Evolutionary conservation across 371 early-diverging fungal genomes (phyloP).

Genomic region (Mucor sp.): DNA sequence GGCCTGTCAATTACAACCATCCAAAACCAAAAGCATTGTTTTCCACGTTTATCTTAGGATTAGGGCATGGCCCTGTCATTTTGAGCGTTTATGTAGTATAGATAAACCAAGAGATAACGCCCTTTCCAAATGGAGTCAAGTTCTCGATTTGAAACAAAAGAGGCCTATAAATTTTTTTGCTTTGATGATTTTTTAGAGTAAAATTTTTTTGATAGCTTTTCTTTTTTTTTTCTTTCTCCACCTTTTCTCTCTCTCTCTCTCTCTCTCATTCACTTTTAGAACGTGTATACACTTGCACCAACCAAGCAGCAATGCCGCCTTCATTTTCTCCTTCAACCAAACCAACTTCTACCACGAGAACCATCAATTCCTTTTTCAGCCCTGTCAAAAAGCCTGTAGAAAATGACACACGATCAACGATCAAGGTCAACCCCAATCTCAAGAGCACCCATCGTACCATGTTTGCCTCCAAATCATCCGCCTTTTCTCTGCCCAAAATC

Average conservation of each 20-base stretch:
- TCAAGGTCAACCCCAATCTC: constrained; percentile 4
- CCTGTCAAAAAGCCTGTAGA: constrained; percentile 4
- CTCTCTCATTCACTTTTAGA: too few relatives aligned
- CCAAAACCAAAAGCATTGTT: not conserved
- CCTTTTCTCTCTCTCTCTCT: too few relatives aligned
- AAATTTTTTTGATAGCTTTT: not conserved
- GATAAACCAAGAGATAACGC: too few relatives aligned
- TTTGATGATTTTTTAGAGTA: not conserved
- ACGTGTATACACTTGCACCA: too few relatives aligned
- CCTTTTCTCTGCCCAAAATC: not conserved
- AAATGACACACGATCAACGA: not conserved
- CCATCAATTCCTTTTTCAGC: constrained; percentile 19
- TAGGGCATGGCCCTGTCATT: not conserved
- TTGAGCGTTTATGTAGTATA: not conserved
- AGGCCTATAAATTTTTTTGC: not conserved
- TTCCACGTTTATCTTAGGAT: not conserved
- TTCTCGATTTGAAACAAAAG: not conserved
- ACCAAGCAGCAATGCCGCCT: not conserved
- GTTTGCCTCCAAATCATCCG: not conserved
- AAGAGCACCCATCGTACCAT: constrained; percentile 6
- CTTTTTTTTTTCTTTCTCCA: not conserved
- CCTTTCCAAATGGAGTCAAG: not conserved
- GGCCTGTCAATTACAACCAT: too few relatives aligned
- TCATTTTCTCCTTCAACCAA: not conserved
- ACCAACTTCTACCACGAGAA: not conserved